Evolutionary conservation across 225 moss, liverwort and hornwort genomes (phyloP), one percentile per base, ranked within the genome.

Genomic region (Pseudisothecium myosuroides): DNA sequence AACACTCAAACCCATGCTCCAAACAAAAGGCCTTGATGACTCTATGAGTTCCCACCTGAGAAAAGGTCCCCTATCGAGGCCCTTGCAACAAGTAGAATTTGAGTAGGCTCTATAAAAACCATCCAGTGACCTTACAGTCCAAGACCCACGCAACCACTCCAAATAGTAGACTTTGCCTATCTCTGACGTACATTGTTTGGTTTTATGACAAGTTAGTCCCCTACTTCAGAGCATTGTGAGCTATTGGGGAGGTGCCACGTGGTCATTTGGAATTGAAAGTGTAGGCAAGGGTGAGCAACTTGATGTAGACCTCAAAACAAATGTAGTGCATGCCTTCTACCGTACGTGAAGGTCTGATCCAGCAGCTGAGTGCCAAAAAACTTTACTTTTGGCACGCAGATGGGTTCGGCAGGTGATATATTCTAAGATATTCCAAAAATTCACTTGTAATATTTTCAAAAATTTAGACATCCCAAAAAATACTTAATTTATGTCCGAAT

Each of bases 91-190:
- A 29, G 3, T 28, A 73, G 3, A 45, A 6, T 45, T 73, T 17
- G 1, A 17, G 1, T 6, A 10, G 0, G 2, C 3, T 29, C 4
- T 4, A 10, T 45, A 45, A 73, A 29, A 45, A 73, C 2, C 45
- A 73, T 6, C 0, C 6, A 45, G 2, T 2, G 45, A 45, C 3
- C 0, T 17, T 17, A 45, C 1, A 17, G 0, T 28, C 6, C 45
- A 45, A 1, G 39, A 1, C 14, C 3, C 1, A 0, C 0, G 2
- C 26, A 26, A 71, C 9, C 9, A 41, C 3, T 26, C 26, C 1
- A 71, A 0, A 26, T 8, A 0, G 0, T 26, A 41, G 9, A 26
- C 26, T 71, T 1, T 41, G 0, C 1, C 1, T 1, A 68, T 71
- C 19, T 19, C 0, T 11, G 8, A 72, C 16, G 28, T 45, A 45